Base-by-base conservation (phyloP, 441 rosid species). In the Populus hybrid region DNA sequence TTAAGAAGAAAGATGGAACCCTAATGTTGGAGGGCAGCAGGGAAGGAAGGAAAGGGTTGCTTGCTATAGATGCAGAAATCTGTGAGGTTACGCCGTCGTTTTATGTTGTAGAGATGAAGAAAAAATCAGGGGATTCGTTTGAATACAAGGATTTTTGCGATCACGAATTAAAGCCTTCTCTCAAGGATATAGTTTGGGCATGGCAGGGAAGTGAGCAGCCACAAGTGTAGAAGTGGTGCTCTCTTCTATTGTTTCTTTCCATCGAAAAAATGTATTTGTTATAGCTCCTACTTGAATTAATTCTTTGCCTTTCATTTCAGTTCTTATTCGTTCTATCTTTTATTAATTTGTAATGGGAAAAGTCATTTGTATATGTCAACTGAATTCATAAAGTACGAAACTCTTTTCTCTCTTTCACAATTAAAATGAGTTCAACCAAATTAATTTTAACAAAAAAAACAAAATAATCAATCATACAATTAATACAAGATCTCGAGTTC, bases 1-100 rank as follows among this genome's bases (percentile, higher is more conserved):
- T 90, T 63, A 82, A 76, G 78, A 89, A 86, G 76, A 85, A 85
- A 73, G 83, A 86, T 16, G 97, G 98, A 64, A 82, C 76, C 61
- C 86, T 92, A 79, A 89, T 89, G 80, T 82, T 94, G 77, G 87
- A 89, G 68, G 92, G 89, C 64, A 81, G 69, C 74, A 88, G 66
- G 83, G 87, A 88, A 84, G 97, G 97, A 50, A 92, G 98, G 71
- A 94, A 94, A 85, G 97, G 98, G 34, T 89, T 81, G 54, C 89
- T 94, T 3, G 90, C 73, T 5, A 88, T 94, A 50, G 89, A 92
- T 72, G 93, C 93, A 0, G 95, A 91, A 80, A 90, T 94, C 24
- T 90, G 85, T 40, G 94, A 94, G 83, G 94, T 94, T 2, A 85
- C 95, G 2, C 88, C 93, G 3, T 83, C 88, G 14, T 90, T 94